phyloP scores from a whole-genome alignment of 768 basidiomycete genomes.

The Amanita molliuscula region DNA sequence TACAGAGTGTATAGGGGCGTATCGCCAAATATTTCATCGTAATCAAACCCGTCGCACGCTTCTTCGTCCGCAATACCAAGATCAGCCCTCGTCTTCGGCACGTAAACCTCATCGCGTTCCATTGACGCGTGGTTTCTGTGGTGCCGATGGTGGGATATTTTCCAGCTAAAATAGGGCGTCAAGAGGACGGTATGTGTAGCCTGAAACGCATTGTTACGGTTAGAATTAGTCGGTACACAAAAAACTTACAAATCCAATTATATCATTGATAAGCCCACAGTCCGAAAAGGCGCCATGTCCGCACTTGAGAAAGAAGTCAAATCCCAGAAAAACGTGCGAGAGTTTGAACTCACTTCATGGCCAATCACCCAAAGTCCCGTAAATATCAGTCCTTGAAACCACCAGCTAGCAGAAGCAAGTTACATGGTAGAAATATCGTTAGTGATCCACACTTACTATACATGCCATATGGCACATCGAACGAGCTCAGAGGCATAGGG shows the following conservation, averaged over 20 bases:
- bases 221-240: slow-evolving; percentile 1
- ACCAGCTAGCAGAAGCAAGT: slow-evolving; percentile 29
- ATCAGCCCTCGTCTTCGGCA: slow-evolving; percentile 49
- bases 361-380: slow-evolving; percentile 53
- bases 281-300: slow-evolving; percentile 49
- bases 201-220: slow-evolving; percentile 12
- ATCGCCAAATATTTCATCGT: slow-evolving; percentile 47
- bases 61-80: slow-evolving; percentile 36
- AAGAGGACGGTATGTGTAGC: slow-evolving; percentile 35
- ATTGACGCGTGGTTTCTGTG: slow-evolving; percentile 41
- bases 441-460: slow-evolving; percentile 27
- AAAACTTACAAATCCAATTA: slow-evolving; percentile 38
- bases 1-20: slow-evolving; percentile 51
- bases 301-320: slow-evolving; percentile 24
- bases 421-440: background rate
- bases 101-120: slow-evolving; percentile 49
- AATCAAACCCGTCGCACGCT: slow-evolving; percentile 27
- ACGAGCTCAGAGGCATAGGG: slow-evolving; percentile 24
- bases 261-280: slow-evolving; percentile 35
- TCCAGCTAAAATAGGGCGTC: slow-evolving; percentile 48
- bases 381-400: slow-evolving; percentile 52
- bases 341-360: slow-evolving; percentile 31
- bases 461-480: slow-evolving; percentile 34
- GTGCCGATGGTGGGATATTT: slow-evolving; percentile 43
- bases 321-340: background rate